A percentile compares a stretch with the other conserved stretches of the same genome.
These are phyloP conservation scores for Bruguiera hainesii DNA, from an alignment of 441 rosid species.

Conservation along the genomic window DNA sequence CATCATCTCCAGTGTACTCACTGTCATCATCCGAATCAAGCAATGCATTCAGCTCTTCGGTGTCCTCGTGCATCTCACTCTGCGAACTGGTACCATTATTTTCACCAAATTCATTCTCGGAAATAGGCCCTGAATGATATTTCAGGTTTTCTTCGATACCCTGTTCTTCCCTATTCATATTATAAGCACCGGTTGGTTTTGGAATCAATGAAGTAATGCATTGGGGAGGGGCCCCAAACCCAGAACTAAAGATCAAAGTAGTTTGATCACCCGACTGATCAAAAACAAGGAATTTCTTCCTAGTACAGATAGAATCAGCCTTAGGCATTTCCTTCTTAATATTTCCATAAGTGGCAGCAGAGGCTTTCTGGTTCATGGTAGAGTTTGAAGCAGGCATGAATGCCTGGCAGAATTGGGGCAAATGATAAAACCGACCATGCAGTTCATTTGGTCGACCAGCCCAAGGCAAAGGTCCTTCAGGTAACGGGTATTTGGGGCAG, in stretches of 20 bases:
- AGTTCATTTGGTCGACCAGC: conserved; percentile 33
- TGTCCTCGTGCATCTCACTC: conserved; percentile 79
- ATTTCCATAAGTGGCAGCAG: conserved; percentile 24
- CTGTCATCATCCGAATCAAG: conserved; percentile 73
- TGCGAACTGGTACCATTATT: conserved; percentile 34
- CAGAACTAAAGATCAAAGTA: conserved; percentile 49
- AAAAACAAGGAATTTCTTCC: conserved; percentile 57
- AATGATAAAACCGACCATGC: conserved; percentile 44
- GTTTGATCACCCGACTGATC: conserved; percentile 70
- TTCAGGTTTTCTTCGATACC: conserved; percentile 32
- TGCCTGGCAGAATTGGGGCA: conserved; percentile 41
- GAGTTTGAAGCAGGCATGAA: conserved; percentile 32
- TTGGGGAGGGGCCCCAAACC: conserved; percentile 30
- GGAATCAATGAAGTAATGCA: conserved; percentile 30
- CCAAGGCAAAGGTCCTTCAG: conserved; percentile 20
- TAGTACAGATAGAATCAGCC: conserved; percentile 30
- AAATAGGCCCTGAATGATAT: conserved; percentile 20
- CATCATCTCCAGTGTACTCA: conserved; percentile 39
- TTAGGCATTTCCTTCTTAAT: conserved; percentile 23
- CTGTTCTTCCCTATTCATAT: conserved; percentile 26
- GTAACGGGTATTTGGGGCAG: conserved; percentile 22
- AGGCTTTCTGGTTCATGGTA: conserved; percentile 29
- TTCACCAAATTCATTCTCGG: conserved; percentile 25
- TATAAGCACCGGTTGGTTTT: conserved; percentile 27
- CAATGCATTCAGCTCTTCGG: conserved; percentile 87